Evolutionary conservation across 306 rosid species (phyloP).

Genomic region (Chamaecrista fasciculata): DNA sequence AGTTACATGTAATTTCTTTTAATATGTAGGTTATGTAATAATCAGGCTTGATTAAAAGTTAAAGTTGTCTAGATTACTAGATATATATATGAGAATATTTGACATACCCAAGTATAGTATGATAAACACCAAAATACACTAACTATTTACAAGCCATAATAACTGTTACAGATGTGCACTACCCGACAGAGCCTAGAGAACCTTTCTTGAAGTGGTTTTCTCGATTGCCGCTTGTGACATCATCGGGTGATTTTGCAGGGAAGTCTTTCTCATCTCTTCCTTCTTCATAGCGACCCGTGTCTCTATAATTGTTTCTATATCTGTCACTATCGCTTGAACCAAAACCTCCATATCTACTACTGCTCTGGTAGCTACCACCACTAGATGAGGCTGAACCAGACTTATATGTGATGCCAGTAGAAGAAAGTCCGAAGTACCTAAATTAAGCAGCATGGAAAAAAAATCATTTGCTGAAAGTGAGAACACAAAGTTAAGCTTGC

Average conservation of each 20-base stretch:
- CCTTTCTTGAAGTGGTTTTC: slow-evolving; percentile 56
- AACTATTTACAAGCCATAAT: slow-evolving; percentile 18
- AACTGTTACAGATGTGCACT: slow-evolving; percentile 25
- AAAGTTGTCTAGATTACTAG: background rate
- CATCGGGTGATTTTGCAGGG: slow-evolving; percentile 42
- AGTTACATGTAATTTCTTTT: too few relatives aligned
- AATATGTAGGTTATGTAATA: slow-evolving; percentile 1
- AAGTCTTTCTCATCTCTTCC: slow-evolving; percentile 52
- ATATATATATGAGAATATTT: background rate
- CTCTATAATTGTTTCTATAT: slow-evolving; percentile 54
- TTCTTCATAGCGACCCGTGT: slow-evolving; percentile 56
- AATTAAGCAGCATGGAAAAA: slow-evolving; percentile 27
- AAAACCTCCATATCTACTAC: slow-evolving; percentile 59
- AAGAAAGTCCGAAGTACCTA: slow-evolving; percentile 92
- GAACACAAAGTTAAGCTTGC: slow-evolving; percentile 27
- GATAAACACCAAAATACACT: slow-evolving; percentile 7
- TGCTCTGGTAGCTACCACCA: slow-evolving; percentile 60
- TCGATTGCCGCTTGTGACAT: slow-evolving; percentile 37
- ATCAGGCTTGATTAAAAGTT: slow-evolving; percentile 1
- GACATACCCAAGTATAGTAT: background rate
- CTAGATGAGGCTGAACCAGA: slow-evolving; percentile 62
- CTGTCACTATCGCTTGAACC: slow-evolving; percentile 49
- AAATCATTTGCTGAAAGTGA: slow-evolving; percentile 1
- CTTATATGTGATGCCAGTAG: slow-evolving; percentile 74
- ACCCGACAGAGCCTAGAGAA: slow-evolving; percentile 57